Evolutionary conservation across 345 rosid genomes (phyloP).

Genomic region (Combretum micranthum): DNA sequence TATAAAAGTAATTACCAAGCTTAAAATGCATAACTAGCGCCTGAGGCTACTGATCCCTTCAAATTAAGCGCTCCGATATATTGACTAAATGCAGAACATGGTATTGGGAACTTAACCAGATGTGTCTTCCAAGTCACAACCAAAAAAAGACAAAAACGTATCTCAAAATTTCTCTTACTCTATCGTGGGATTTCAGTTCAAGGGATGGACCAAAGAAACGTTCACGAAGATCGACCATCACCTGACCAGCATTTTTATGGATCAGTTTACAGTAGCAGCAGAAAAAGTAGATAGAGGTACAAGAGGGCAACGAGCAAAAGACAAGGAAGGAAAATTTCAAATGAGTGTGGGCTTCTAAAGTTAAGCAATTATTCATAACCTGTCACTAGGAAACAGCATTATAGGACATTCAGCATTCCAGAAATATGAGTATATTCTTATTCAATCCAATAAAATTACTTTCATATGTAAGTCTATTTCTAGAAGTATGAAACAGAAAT

Average conservation of each 20-base stretch:
- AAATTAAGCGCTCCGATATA: not conserved
- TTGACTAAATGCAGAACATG: not conserved
- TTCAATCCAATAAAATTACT: not conserved
- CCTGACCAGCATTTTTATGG: slow-evolving; percentile 21
- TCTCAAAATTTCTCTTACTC: slow-evolving; percentile 27
- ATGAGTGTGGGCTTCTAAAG: no score
- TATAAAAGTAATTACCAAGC: not conserved
- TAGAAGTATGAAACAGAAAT: not conserved
- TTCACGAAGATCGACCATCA: slow-evolving; percentile 74
- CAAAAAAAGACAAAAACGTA: not conserved
- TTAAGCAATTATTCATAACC: no score
- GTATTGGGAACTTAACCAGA: not conserved
- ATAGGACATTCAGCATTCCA: no score
- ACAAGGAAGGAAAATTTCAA: no score
- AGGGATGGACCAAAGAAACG: slow-evolving; percentile 86
- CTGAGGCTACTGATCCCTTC: not conserved
- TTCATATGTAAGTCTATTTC: slow-evolving; percentile 1
- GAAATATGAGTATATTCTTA: no score
- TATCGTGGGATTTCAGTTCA: slow-evolving; percentile 80
- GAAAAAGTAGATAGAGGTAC: no score
- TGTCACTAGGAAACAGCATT: no score
- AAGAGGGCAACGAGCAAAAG: no score
- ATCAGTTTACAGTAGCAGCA: no score
- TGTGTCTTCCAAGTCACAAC: not conserved
- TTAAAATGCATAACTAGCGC: not conserved